Evolutionary conservation across 2,329 filamentous ascomycete genomes (phyloP).

Genomic region (Colletotrichum salicis): DNA sequence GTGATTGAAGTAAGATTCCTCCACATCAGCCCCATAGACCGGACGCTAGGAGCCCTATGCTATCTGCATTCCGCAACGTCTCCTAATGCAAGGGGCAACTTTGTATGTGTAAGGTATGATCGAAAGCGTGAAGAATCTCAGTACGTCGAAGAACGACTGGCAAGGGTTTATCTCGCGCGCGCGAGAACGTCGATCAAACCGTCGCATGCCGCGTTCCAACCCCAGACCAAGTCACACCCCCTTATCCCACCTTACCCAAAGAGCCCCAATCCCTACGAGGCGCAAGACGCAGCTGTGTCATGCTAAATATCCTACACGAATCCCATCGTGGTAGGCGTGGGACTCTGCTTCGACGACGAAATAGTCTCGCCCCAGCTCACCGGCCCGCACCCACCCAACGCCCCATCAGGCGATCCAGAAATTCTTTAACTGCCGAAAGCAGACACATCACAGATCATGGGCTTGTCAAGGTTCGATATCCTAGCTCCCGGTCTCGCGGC

Average conservation of each 20-base stretch:
- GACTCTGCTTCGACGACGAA: not conserved
- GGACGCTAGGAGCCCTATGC: not conserved
- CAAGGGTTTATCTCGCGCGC: conserved; percentile 12
- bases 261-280: conserved; percentile 1
- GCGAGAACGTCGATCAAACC: conserved; percentile 25
- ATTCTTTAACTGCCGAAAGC: conserved; percentile 13
- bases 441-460: not conserved
- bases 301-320: not conserved
- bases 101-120: not conserved
- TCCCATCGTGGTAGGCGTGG: not conserved
- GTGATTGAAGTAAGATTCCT: not conserved
- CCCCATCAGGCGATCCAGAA: not conserved
- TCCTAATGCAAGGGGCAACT: not conserved
- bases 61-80: not conserved
- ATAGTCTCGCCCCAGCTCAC: not conserved
- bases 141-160: not conserved
- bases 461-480: conserved; percentile 6
- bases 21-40: not conserved
- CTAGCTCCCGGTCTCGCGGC: conserved; percentile 10
- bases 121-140: not conserved
- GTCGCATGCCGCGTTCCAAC: not conserved
- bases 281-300: not conserved
- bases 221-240: not conserved
- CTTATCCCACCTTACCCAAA: not conserved
- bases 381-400: not conserved